Conservation (phyloP, 2,329 filamentous ascomycete genomes). For the Lecanicillium sp. region DNA sequence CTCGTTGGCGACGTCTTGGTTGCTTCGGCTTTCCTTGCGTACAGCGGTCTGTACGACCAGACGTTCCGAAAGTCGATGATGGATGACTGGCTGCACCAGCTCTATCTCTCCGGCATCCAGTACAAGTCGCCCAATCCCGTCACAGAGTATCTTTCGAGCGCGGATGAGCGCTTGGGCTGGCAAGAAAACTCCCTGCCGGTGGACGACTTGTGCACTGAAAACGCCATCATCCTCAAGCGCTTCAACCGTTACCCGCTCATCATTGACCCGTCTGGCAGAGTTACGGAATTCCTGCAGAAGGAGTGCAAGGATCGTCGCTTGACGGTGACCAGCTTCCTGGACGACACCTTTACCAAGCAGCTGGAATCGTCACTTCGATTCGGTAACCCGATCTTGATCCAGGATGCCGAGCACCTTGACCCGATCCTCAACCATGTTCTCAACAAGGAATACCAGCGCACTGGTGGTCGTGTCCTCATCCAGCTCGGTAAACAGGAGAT, state of each 20-base stretch:
- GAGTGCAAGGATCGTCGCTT: conserved; percentile 90
- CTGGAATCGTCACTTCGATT: conserved; percentile 94
- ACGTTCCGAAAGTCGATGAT: conserved; percentile 97
- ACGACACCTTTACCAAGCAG: conserved; percentile 97
- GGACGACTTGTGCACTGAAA: conserved; percentile 96
- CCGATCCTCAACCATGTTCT: conserved; percentile 97
- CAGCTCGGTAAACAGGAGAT: conserved; percentile 98
- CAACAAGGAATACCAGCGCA: conserved; percentile 99
- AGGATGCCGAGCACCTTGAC: conserved; percentile 95
- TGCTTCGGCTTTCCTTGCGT: conserved; percentile 94
- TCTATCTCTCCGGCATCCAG: conserved; percentile 84
- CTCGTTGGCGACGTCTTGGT: conserved; percentile 93
- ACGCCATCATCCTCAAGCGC: conserved; percentile 92
- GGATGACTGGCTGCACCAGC: conserved; percentile 94
- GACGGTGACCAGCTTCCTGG: conserved; percentile 95
- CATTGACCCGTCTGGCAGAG: conserved; percentile 92
- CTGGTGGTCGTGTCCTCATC: conserved; percentile 93
- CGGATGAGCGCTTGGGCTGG: conserved; percentile 91
- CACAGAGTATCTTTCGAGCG: conserved; percentile 93
- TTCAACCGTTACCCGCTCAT: conserved; percentile 99
- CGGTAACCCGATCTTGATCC: conserved; percentile 96
- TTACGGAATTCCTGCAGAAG: conserved; percentile 90
- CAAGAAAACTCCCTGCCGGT: conserved; percentile 90
- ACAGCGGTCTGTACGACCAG: conserved; percentile 94
- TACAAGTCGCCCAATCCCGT: conserved; percentile 93